Evolutionary conservation across 257 asterid species (phyloP).

Genomic region (Capsicum baccatum): DNA sequence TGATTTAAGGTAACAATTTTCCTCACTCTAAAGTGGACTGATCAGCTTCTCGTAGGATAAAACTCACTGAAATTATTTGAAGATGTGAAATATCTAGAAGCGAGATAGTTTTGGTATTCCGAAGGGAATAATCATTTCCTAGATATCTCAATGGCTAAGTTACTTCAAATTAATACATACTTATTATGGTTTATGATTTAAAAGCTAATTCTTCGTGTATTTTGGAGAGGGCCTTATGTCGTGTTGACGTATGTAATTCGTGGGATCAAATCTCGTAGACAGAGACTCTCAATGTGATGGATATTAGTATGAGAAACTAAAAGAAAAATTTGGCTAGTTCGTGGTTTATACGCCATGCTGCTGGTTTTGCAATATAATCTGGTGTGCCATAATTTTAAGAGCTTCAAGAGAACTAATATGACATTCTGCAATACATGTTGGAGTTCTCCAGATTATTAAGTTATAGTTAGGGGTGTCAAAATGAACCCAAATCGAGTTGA

Average conservation of each 20-base stretch:
- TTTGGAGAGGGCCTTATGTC: background rate
- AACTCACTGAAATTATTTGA: constrained; percentile 15
- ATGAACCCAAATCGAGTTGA: too few relatives aligned
- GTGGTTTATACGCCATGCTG: background rate
- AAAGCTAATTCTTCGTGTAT: background rate
- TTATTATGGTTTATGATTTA: background rate
- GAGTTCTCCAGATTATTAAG: background rate
- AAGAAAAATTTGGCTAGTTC: background rate
- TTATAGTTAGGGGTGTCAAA: too few relatives aligned
- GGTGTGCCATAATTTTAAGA: background rate
- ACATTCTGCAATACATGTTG: background rate
- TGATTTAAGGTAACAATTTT: constrained; percentile 69
- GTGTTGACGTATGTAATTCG: background rate
- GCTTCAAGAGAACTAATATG: background rate
- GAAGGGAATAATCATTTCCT: background rate
- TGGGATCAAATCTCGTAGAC: background rate
- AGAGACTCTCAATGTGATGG: background rate
- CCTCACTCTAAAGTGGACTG: background rate
- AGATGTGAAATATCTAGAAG: constrained; percentile 7
- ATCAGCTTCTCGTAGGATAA: background rate
- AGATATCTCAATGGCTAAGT: background rate
- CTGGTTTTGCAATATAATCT: constrained; percentile 20
- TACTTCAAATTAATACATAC: background rate
- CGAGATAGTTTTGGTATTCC: background rate
- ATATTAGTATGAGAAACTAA: background rate